Conservation (phyloP, 768 basidiomycete species). For the Suillus brevipes region DNA sequence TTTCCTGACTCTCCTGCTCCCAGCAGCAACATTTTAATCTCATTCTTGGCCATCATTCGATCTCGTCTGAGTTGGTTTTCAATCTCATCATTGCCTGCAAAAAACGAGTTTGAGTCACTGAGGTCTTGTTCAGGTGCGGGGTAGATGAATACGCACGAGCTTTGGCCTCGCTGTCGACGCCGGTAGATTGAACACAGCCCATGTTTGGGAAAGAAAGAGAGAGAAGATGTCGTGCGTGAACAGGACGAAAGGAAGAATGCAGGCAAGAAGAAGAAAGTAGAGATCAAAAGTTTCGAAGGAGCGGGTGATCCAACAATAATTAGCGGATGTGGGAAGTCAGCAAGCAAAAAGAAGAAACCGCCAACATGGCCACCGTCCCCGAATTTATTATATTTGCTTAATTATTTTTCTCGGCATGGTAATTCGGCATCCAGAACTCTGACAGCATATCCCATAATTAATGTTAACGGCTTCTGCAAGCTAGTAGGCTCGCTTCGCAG, state of each 20-base stretch:
- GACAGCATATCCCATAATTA: neutral
- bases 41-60: conserved; percentile 85
- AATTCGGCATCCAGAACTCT: conserved; percentile 19
- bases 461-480: neutral
- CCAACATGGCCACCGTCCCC: conserved; percentile 10
- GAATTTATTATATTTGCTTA: conserved; percentile 16
- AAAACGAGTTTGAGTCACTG: conserved; percentile 3
- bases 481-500: neutral
- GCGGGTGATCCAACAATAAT: conserved; percentile 25
- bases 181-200: conserved; percentile 75
- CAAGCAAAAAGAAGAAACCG: conserved; percentile 18
- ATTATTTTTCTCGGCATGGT: conserved; percentile 10
- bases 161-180: conserved; percentile 77
- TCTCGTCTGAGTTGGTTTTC: conserved; percentile 91
- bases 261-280: conserved; percentile 12
- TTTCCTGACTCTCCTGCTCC: conserved; percentile 98
- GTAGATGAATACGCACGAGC: conserved; percentile 56
- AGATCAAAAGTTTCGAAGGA: conserved; percentile 19
- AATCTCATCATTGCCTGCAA: conserved; percentile 88
- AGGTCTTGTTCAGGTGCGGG: conserved; percentile 6
- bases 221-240: neutral
- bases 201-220: conserved; percentile 34
- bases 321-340: conserved; percentile 24
- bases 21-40: conserved; percentile 94
- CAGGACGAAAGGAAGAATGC: conserved; percentile 10